Base-by-base conservation (phyloP, 352 stramenopile species). In the Phytophthora macrochlamydospora region DNA sequence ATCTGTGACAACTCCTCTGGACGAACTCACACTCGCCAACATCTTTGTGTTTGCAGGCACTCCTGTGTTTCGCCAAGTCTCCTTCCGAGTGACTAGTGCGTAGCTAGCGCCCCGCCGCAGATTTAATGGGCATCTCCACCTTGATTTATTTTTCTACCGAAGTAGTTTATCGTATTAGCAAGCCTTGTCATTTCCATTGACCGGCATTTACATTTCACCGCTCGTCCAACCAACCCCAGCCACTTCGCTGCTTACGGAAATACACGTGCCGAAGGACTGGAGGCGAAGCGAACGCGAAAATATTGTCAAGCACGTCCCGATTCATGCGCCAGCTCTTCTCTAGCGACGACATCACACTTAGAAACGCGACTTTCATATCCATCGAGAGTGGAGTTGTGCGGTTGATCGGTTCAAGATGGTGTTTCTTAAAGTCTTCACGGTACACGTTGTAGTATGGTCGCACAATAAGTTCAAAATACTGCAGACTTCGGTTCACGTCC, bases 401-500 rank as follows among this genome's bases (percentile, higher is more conserved):
- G 14, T 54, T 29, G 7, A 57, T 53, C 24, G 63, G 57, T 33
- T 62, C 28, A 7, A 66, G 11, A 35, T 71, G 63, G 40, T 66
- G 35, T 31, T 38, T 1, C 29, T 44, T 14, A 35, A 71, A 71
- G 7, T 60, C 56, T 4, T 56, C 44, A 8, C 65, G 38, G 29
- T 71, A 66, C 14, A 61, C 59, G n/a, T 60, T 45, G 30, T 66
- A 42, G 5, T 49, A 33, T 30, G 59, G 52, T 13, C 56, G 57
- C 4, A 62, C 30, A 3, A 71, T 30, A 3, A 71, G 29, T 44
- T 71, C 63, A 3, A 71, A 42, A 50, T 66, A 71, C 32, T 66
- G 50, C 29, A 71, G 37, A 7, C 42, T 44, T 11, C 45, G 28
- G 38, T 71, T 71, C 1, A 32, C 31, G 30, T 46, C 35, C 2